phyloP scores from a whole-genome alignment of 176 grass and related monocot genomes.

The Triticum urartu region DNA sequence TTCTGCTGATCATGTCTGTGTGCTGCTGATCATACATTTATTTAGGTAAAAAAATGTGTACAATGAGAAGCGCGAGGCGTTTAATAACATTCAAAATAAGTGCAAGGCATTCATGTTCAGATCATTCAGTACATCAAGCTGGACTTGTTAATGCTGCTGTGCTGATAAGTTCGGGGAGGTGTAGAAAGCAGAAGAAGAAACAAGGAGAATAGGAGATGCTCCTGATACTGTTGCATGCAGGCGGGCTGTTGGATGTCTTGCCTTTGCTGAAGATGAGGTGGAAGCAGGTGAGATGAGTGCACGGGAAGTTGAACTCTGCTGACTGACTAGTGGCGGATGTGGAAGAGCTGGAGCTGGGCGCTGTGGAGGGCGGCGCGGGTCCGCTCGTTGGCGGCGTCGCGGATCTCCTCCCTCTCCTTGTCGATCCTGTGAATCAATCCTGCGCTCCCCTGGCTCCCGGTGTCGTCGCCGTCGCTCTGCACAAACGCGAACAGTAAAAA shows the following conservation, averaged over 20 bases:
- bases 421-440: slow-evolving; percentile 40
- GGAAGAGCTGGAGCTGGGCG: slow-evolving; percentile 75
- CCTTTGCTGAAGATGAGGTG: no score
- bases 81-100: neutral
- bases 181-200: neutral
- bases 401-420: slow-evolving; percentile 72
- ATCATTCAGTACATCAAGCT: neutral
- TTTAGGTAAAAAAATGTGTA: neutral
- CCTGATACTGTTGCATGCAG: no score
- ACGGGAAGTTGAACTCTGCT: neutral
- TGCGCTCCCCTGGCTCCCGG: no score
- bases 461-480: no score
- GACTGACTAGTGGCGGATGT: slow-evolving; percentile 28
- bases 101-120: neutral
- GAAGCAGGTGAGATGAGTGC: no score
- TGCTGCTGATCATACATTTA: neutral
- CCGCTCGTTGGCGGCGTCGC: slow-evolving; percentile 69
- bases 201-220: no score
- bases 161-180: neutral
- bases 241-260: no score
- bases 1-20: neutral
- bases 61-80: neutral
- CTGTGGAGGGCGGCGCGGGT: slow-evolving; percentile 53
- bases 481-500: no score
- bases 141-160: neutral